Percentiles rank a stretch among this genome's conserved stretches.
These are phyloP conservation scores for Ophiosphaerella narmari DNA, from an alignment of 2,329 filamentous ascomycete species.

Conservation along the genomic window DNA sequence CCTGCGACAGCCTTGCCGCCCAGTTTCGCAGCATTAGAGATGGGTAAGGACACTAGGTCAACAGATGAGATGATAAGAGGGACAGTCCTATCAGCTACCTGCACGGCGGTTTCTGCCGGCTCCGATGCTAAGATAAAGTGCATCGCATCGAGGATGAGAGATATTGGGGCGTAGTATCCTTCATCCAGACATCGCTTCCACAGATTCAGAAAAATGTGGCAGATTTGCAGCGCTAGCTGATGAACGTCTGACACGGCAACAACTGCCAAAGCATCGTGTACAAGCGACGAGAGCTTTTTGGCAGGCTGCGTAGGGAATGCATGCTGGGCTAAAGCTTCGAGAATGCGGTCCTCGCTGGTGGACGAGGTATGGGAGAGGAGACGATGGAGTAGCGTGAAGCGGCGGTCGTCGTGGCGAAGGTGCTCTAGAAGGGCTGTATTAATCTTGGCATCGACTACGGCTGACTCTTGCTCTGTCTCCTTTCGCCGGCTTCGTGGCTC, in stretches of 20 bases:
- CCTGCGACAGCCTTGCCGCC: constrained; percentile 32
- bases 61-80: constrained; percentile 52
- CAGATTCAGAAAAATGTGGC: constrained; percentile 65
- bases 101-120: constrained; percentile 61
- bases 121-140: constrained; percentile 67
- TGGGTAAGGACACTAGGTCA: constrained; percentile 60
- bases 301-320: constrained; percentile 63
- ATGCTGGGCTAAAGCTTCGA: constrained; percentile 70
- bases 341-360: constrained; percentile 62
- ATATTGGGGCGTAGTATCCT: constrained; percentile 65
- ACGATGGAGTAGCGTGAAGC: constrained; percentile 59
- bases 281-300: constrained; percentile 65
- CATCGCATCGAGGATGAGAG: constrained; percentile 67
- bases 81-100: constrained; percentile 62
- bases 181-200: constrained; percentile 73
- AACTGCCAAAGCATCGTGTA: constrained; percentile 70
- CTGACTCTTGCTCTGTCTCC: constrained; percentile 23
- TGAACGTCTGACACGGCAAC: constrained; percentile 55
- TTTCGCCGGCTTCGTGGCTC: constrained; percentile 47
- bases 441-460: constrained; percentile 7
- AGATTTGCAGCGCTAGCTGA: constrained; percentile 66
- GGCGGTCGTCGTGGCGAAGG: constrained; percentile 44
- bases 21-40: constrained; percentile 41
- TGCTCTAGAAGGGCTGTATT: constrained; percentile 43
- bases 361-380: constrained; percentile 66